Base-by-base conservation (phyloP, 495 filamentous ascomycete genomes). In the Rostrohypoxylon terebratum region DNA sequence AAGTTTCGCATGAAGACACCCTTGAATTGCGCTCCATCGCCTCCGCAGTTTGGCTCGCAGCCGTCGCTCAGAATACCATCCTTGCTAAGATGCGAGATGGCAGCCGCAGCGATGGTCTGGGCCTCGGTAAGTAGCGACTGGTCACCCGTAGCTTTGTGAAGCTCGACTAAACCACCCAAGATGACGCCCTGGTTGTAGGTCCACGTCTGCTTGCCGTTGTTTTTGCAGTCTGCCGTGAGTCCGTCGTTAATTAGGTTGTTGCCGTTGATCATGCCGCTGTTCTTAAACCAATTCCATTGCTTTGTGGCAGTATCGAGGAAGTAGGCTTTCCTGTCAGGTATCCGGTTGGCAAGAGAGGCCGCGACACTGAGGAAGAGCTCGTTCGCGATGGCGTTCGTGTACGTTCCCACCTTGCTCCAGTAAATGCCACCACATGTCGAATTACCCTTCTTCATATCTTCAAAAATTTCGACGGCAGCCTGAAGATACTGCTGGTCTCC, bases 161-260 rank as follows among this genome's bases (percentile, higher is more conserved):
- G 82, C 78, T 94, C 91, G 48, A 90, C 88, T 1, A 94, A 84
- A 0, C 85, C 92, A 13, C 92, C 92, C 11, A 94, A 84, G 38
- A 94, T 82, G 28, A 93, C 90, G 40, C 92, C 92, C 79, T 95
- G 92, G 81, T 94, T 95, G 82, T 95, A 95, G 0, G 90, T 88
- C 87, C 88, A 94, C 51, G 88, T 86, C 7, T 84, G 83, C 36
- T 80, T 77, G 31, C 84, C 84, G 76, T 93, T 93, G 78, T 91
- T 92, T 66, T 85, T 82, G 81, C 91, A 93, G 20, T 73, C 51
- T 42, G 80, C 77, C 0, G 28, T 63, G 18, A 95, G 84, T 8
- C 91, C 91, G 73, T 95, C 92, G 74, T 93, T 91, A 78, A 95
- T 89, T 5, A 87, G 83, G 67, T 85, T 82, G n/a, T 91, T 75